Evolutionary conservation across 2,329 filamentous ascomycete genomes (phyloP).

Genomic region (Ophiosphaerella korrae): DNA sequence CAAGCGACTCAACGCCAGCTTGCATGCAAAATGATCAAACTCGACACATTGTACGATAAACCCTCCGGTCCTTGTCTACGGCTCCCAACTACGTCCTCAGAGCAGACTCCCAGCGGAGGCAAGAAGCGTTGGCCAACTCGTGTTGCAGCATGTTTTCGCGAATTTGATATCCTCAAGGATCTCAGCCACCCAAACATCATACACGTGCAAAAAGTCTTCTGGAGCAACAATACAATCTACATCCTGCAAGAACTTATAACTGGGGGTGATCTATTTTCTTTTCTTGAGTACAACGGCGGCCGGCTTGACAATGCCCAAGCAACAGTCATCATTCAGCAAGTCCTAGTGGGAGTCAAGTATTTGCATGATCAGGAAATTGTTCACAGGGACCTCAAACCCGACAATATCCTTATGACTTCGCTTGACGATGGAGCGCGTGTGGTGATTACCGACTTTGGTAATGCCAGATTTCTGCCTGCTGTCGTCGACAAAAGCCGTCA

Average conservation of each 20-base stretch:
- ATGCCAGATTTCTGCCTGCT: conserved; percentile 51
- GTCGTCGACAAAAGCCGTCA: conserved; percentile 3
- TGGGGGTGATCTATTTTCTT: conserved; percentile 66
- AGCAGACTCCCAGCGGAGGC: conserved; percentile 1
- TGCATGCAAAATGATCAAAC: conserved; percentile 70
- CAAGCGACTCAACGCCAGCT: conserved; percentile 61
- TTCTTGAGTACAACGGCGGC: conserved; percentile 56
- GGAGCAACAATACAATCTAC: conserved; percentile 59
- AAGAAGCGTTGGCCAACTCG: conserved; percentile 29
- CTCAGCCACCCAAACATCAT: conserved; percentile 67
- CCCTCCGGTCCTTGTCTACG: conserved; percentile 9
- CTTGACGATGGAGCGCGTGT: conserved; percentile 57
- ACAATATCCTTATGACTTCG: conserved; percentile 66
- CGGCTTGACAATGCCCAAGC: conserved; percentile 57
- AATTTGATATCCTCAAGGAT: conserved; percentile 56
- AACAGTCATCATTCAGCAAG: conserved; percentile 60
- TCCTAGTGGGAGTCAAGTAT: conserved; percentile 63
- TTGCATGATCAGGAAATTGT: conserved; percentile 61
- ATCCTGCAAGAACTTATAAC: conserved; percentile 66
- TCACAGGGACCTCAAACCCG: conserved; percentile 67
- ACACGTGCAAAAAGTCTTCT: conserved; percentile 61
- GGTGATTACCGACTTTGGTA: conserved; percentile 66
- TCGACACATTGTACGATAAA: conserved; percentile 42
- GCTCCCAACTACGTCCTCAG: conserved; percentile 2
- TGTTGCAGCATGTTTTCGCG: conserved; percentile 42